Evolutionary conservation across 2,329 filamentous ascomycete genomes (phyloP), one percentile per base, ranked within the genome.

Genomic region (Fusarium luffae): DNA sequence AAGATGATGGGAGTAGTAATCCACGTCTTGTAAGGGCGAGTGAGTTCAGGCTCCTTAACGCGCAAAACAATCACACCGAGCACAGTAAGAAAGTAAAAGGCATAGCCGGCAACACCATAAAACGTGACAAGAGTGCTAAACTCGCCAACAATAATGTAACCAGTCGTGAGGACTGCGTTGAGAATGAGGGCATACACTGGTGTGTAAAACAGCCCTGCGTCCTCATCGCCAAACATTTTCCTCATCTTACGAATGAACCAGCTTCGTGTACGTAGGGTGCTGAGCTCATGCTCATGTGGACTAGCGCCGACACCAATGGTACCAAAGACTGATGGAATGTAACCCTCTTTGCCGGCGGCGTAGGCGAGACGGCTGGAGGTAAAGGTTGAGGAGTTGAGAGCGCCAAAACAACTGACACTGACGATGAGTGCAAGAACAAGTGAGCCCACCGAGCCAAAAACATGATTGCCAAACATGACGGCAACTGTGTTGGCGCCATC

Each of bases 1-100:
- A 99, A 99, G 59, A 98, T 95, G 70, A 99, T 95, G 13, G 96
- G 96, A 4, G 96, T 99, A 1, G 91, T 92, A 76, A 99, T 97
- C 96, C 95, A 99, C 5, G 94, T 97, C 78, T 90, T 91, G 81
- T 99, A 99, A 1, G 96, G 95, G 27, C 96, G 84, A 79, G 98
- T 94, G 47, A 99, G 86, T 67, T 90, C 85, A 6, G 96, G 96
- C 79, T 99, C 96, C 67, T 88, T 88, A 30, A 98, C 93, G 30
- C 96, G 87, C 66, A 99, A 85, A 54, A 99, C 88, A 68, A 99
- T 98, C 50, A 99, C 85, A 1, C 96, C 96, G 0, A 99, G 87
- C 0, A 99, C 96, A 0, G 95, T 97, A 59, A 97, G 83, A 79
- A 99, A 99, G 82, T 99, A 99, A 78, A 99, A 99, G 0, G 93